These are phyloP conservation scores for Yarrowia sp. DNA, from an alignment of 805 yeast genomes.

Conservation along the genomic window DNA sequence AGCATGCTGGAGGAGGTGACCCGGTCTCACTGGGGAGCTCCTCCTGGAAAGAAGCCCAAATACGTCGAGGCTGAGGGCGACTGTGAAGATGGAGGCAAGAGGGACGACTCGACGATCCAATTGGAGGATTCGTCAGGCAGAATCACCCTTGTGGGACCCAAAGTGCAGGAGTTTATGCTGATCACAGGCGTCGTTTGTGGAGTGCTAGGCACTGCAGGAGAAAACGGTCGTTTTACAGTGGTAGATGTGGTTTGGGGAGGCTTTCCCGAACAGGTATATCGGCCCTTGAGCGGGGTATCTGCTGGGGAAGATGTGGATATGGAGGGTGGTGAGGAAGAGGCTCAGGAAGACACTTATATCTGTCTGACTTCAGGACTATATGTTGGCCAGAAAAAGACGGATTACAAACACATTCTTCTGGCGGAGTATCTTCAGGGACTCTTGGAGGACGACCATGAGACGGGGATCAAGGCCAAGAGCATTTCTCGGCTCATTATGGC, in stretches of 20 bases:
- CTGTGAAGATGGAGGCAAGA: conserved; percentile 47
- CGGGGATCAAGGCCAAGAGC: not conserved
- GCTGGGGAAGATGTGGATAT: not conserved
- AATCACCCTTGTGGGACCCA: conserved; percentile 69
- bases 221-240: conserved; percentile 82
- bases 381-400: conserved; percentile 55
- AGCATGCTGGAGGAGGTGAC: conserved; percentile 79
- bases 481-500: conserved; percentile 18
- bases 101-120: conserved; percentile 60
- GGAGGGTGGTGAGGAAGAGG: not conserved
- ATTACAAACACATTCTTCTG: conserved; percentile 57
- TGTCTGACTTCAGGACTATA: conserved; percentile 82
- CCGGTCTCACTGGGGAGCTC: conserved; percentile 47
- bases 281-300: not conserved
- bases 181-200: conserved; percentile 94
- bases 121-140: conserved; percentile 95
- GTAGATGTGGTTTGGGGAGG: conserved; percentile 80
- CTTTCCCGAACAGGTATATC: conserved; percentile 51
- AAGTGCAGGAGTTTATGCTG: conserved; percentile 59
- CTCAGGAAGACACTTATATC: conserved; percentile 49
- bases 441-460: conserved; percentile 51
- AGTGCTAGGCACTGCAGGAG: conserved; percentile 82
- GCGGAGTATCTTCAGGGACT: conserved; percentile 77
- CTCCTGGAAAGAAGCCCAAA: conserved; percentile 52
- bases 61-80: conserved; percentile 61